Conservation (phyloP, 2,329 filamentous ascomycete genomes). For the Esteya vermicola region DNA sequence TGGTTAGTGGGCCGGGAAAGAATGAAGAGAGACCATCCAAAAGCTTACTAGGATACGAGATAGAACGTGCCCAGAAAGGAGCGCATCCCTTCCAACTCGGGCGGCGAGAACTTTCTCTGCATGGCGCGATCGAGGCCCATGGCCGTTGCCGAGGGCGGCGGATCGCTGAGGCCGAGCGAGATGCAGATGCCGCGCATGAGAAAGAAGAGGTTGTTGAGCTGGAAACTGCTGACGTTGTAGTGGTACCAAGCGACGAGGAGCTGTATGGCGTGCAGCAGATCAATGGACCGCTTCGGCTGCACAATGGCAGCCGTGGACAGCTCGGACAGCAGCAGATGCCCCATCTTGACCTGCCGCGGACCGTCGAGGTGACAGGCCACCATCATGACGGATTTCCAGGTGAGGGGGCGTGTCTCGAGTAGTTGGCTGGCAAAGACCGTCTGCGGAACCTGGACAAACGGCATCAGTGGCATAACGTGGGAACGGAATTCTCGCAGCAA, state of each 20-base stretch:
- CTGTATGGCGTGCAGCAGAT: constrained; percentile 31
- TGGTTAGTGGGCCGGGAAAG: too few relatives aligned
- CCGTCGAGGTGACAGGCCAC: constrained; percentile 27
- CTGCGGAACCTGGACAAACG: constrained; percentile 28
- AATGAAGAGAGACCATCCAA: not conserved
- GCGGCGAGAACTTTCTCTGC: too few relatives aligned
- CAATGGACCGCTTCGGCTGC: constrained; percentile 27
- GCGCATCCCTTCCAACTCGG: constrained; percentile 27
- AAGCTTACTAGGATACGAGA: constrained; percentile 28
- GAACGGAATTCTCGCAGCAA: constrained; percentile 23
- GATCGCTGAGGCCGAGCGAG: constrained; percentile 23
- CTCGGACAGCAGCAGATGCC: constrained; percentile 27
- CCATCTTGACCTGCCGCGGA: constrained; percentile 26
- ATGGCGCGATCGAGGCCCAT: too few relatives aligned
- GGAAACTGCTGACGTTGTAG: constrained; percentile 32
- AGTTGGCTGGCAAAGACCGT: constrained; percentile 22
- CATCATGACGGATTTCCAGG: constrained; percentile 37
- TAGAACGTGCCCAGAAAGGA: constrained; percentile 36
- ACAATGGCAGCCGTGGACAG: constrained; percentile 24
- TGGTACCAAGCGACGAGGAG: constrained; percentile 33
- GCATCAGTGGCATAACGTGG: constrained; percentile 22
- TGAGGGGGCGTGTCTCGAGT: constrained; percentile 23
- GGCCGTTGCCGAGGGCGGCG: too few relatives aligned
- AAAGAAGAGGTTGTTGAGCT: constrained; percentile 34
- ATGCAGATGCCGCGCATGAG: constrained; percentile 31